Conservation (phyloP, 257 asterid species). For the Linderniella brevidens region DNA sequence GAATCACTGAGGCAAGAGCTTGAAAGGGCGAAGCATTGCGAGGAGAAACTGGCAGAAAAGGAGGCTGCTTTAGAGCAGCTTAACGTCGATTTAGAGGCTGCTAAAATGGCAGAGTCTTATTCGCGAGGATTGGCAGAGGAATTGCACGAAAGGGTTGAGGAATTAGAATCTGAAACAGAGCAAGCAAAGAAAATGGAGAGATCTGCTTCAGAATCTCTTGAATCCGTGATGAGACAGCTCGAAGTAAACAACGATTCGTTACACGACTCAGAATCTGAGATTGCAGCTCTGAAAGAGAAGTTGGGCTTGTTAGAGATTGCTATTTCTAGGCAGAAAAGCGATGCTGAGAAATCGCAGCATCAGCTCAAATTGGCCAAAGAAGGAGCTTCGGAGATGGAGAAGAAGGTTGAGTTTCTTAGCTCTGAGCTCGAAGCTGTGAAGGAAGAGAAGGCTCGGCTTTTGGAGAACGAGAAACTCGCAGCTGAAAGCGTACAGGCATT, state of each 20-base stretch:
- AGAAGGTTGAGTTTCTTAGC: slow-evolving; percentile 42
- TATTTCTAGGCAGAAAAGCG: slow-evolving; percentile 41
- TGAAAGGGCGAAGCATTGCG: slow-evolving; percentile 28
- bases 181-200: slow-evolving; percentile 74
- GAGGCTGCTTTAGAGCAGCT: slow-evolving; percentile 65
- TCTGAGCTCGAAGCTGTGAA: slow-evolving; percentile 48
- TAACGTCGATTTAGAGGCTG: slow-evolving; percentile 78
- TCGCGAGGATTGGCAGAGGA: slow-evolving; percentile 58
- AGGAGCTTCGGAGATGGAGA: slow-evolving; percentile 44
- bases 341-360: slow-evolving; percentile 55
- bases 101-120: slow-evolving; percentile 65
- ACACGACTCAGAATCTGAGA: slow-evolving; percentile 61
- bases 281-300: slow-evolving; percentile 63
- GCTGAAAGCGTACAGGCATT: slow-evolving; percentile 55
- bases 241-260: slow-evolving; percentile 62
- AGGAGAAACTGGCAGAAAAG: slow-evolving; percentile 45
- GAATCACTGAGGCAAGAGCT: slow-evolving; percentile 47
- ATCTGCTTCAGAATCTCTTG: slow-evolving; percentile 70
- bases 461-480: slow-evolving; percentile 68
- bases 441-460: slow-evolving; percentile 54
- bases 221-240: slow-evolving; percentile 70
- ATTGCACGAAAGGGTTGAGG: slow-evolving; percentile 52
- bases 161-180: slow-evolving; percentile 39
- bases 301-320: slow-evolving; percentile 60
- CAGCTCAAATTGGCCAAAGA: slow-evolving; percentile 36